Evolutionary conservation across 2,329 filamentous ascomycete species (phyloP).

Genomic region (Sporothrix humicola): DNA sequence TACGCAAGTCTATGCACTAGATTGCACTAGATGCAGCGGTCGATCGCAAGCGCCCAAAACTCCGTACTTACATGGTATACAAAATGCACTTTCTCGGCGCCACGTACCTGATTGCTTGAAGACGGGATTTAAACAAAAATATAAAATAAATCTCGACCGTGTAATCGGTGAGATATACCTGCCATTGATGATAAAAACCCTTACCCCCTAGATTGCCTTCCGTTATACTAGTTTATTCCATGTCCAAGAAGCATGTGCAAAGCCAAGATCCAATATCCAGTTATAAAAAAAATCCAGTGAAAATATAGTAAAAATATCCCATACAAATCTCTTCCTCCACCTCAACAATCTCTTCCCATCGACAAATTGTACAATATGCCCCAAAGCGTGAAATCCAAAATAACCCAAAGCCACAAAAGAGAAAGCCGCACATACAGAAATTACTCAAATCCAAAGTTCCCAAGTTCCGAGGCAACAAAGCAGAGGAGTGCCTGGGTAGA

Average conservation of each 20-base stretch:
- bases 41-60: not conserved
- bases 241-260: not conserved
- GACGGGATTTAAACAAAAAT: not conserved
- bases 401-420: not conserved
- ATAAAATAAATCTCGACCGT: not conserved
- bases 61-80: not conserved
- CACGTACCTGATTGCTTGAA: not conserved
- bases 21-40: not conserved
- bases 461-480: not conserved
- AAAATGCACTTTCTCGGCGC: not conserved
- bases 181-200: not conserved
- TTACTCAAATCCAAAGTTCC: not conserved
- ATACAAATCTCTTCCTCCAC: not conserved
- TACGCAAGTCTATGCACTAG: not conserved
- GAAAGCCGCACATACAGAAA: not conserved
- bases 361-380: conserved; percentile 11
- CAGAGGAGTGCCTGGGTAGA: not conserved
- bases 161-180: not conserved
- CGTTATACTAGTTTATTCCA: conserved; percentile 3
- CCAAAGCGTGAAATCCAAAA: not conserved
- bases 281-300: not conserved
- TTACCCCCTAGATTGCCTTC: not conserved
- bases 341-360: not conserved
- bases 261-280: not conserved
- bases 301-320: not conserved